Evolutionary conservation across 345 rosid genomes (phyloP).

Genomic region (Ceriops tagal): DNA sequence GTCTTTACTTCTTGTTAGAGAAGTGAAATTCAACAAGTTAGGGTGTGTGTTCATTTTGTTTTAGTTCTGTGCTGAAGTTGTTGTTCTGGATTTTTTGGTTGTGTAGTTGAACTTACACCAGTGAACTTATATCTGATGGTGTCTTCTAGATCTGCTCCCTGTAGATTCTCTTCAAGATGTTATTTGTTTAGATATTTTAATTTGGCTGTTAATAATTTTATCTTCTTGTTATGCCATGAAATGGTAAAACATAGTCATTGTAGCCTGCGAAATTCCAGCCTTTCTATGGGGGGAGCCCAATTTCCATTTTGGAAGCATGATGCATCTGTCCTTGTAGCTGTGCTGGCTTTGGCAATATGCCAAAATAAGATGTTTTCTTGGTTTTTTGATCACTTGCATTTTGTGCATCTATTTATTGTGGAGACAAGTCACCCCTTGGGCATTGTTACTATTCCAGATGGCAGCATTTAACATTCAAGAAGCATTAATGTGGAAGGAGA

Average conservation of each 20-base stretch:
- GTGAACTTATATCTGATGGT: neutral
- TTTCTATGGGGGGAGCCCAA: too few relatives aligned
- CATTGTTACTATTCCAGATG: slow-evolving; percentile 53
- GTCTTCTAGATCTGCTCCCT: neutral
- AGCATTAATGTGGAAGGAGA: slow-evolving; percentile 88
- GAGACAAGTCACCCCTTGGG: neutral
- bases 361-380: neutral
- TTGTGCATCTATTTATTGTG: neutral
- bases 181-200: neutral
- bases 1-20: neutral
- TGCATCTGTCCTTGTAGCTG: neutral
- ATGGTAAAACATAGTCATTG: neutral
- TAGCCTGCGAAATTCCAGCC: neutral
- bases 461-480: slow-evolving; percentile 99
- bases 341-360: neutral
- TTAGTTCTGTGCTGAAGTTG: neutral
- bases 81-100: neutral
- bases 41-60: neutral
- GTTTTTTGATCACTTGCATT: neutral
- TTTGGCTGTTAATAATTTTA: neutral
- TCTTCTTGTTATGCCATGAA: neutral
- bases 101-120: neutral
- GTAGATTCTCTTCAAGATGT: neutral
- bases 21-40: neutral
- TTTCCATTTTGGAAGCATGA: too few relatives aligned